These are phyloP conservation scores for Mycosphaerelloides madeirae DNA, from an alignment of 2,329 filamentous ascomycete species.

Conservation along the genomic window DNA sequence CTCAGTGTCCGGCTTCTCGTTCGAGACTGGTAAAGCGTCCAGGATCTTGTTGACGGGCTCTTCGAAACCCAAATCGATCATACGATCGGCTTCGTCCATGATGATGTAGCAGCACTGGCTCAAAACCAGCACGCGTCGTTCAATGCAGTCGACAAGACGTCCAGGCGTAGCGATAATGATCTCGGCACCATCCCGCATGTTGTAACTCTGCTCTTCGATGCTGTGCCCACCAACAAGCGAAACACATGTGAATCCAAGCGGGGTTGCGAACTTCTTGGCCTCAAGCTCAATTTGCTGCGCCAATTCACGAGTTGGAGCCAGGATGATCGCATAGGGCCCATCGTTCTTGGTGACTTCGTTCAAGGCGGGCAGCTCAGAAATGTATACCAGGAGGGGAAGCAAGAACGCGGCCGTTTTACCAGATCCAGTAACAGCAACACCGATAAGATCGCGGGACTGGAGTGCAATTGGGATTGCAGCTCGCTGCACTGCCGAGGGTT, in stretches of 20 bases:
- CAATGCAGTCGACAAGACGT: constrained; percentile 94
- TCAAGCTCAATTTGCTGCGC: constrained; percentile 96
- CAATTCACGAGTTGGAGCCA: constrained; percentile 93
- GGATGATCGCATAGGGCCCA: constrained; percentile 92
- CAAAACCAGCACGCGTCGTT: constrained; percentile 83
- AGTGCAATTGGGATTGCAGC: constrained; percentile 93
- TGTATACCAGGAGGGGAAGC: constrained; percentile 88
- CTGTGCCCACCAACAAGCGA: constrained; percentile 97
- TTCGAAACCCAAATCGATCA: constrained; percentile 98
- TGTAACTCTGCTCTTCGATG: constrained; percentile 87
- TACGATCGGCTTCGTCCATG: constrained; percentile 98
- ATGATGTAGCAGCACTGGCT: constrained; percentile 98
- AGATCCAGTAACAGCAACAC: constrained; percentile 95
- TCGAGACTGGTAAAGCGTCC: constrained; percentile 82
- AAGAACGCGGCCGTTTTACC: constrained; percentile 97
- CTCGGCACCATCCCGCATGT: constrained; percentile 85
- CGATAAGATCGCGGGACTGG: constrained; percentile 91
- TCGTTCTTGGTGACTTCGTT: constrained; percentile 86
- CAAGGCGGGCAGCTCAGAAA: constrained; percentile 79
- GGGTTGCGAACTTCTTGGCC: constrained; percentile 84
- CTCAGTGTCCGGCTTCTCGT: constrained; percentile 93
- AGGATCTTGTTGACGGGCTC: constrained; percentile 97
- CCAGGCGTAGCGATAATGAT: constrained; percentile 98
- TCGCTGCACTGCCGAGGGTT: constrained; percentile 86
- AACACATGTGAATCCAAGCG: constrained; percentile 88